Evolutionary conservation across 768 basidiomycete genomes (phyloP).

Genomic region (Leucosporidium scottii): DNA sequence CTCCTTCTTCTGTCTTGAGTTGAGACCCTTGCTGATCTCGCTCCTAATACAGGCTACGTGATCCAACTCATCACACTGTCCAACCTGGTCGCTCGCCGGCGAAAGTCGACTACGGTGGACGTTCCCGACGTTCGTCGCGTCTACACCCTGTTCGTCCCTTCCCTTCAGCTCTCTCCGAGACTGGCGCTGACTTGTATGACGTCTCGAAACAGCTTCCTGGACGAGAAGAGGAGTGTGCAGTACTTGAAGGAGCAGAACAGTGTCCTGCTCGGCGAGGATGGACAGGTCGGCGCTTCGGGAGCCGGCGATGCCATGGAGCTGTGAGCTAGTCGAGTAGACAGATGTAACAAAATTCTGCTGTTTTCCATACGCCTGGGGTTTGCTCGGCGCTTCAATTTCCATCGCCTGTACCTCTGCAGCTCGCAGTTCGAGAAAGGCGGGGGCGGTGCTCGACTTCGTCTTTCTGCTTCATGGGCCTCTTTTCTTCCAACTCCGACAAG

Average conservation of each 20-base stretch:
- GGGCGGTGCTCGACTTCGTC: too few species aligned
- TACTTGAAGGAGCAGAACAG: slow-evolving; percentile 64
- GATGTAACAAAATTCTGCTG: too few species aligned
- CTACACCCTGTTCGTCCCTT: slow-evolving; percentile 49
- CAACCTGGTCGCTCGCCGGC: slow-evolving; percentile 72
- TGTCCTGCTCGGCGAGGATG: slow-evolving; percentile 31
- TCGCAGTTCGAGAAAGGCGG: too few species aligned
- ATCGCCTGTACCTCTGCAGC: too few species aligned
- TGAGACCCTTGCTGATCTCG: not conserved
- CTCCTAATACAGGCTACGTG: slow-evolving; percentile 55
- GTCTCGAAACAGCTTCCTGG: slow-evolving; percentile 64
- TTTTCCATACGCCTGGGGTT: too few species aligned
- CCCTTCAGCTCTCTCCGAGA: not conserved
- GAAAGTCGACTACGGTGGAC: slow-evolving; percentile 72
- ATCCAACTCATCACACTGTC: slow-evolving; percentile 92
- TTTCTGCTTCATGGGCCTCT: too few species aligned
- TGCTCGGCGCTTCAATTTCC: too few species aligned
- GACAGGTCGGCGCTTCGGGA: slow-evolving; percentile 3
- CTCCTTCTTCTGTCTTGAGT: not conserved
- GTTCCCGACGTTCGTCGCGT: slow-evolving; percentile 76
- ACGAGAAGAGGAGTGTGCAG: slow-evolving; percentile 84
- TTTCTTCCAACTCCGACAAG: too few species aligned
- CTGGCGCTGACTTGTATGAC: not conserved
- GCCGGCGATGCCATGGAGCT: slow-evolving; percentile 10
- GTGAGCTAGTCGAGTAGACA: not conserved